Base-by-base conservation (phyloP, 2,329 filamentous ascomycete species). In the Phoma sp. region DNA sequence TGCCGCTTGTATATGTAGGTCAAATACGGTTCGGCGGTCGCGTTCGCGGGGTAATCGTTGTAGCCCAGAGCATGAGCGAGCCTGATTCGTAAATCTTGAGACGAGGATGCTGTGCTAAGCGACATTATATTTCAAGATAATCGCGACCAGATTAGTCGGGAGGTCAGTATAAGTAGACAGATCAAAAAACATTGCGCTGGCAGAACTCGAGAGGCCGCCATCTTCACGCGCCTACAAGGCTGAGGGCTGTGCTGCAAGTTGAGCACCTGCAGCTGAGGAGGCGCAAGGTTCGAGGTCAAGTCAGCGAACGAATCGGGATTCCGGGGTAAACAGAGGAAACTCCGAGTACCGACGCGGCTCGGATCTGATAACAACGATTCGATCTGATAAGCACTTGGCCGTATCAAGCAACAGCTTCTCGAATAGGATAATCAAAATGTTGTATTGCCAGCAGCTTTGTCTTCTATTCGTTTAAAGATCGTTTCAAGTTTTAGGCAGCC, bases 1-100 rank as follows among this genome's bases (percentile, higher is more conserved):
- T 59, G 38, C 1, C 42, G 59, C 11, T 62, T 66, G 26, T 40
- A 15, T n/a, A 66, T 62, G 46, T 64, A 64, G 26, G 58, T 59
- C 17, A 68, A 42, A 34, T 65, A 64, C 17, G 63, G 62, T 38
- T 57, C 56, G 21, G 56, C 50, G 15, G 40, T 29, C 3, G 21
- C 4, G 17, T 51, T 33, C n/a, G 20, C 26, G 3, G 59, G 54
- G 36, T 64, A 56, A 1, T 58, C 15, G 3, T 33, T 7, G 42
- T 48, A 60, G 42, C 58, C 56, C 3, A 66, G 14, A 5, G 54
- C 39, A 21, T 59, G 54, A 1, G 57, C 56, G 25, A 66, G 63
- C 0, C 34, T 39, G 38, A 47, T 50, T 42, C 53, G 23, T n/a
- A n/a, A n/a, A 25, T 45, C 23, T 20, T 56, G 25, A 12, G 40